These are phyloP conservation scores for Starmerella stellata DNA, from an alignment of 805 yeast species.

Conservation along the genomic window DNA sequence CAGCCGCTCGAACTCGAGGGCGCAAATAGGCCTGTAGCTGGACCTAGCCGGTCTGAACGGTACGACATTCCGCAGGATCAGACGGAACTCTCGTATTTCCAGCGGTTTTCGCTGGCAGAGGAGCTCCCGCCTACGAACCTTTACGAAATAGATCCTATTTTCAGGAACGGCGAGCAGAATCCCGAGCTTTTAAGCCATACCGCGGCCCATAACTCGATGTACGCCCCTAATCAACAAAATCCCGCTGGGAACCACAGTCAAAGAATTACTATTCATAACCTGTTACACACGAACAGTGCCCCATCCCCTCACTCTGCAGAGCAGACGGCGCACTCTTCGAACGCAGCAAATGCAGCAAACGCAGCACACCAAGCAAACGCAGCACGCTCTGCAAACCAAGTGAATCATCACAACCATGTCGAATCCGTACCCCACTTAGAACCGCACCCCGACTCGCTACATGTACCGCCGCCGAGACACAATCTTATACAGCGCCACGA, in stretches of 20 bases:
- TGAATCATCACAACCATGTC: no score
- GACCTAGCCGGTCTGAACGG: constrained; percentile 6
- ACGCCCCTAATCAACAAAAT: neutral
- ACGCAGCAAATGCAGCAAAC: neutral
- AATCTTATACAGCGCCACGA: constrained; percentile 12
- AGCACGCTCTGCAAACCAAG: neutral
- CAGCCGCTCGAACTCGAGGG: constrained; percentile 8
- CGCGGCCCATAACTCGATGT: neutral
- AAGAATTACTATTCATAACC: neutral
- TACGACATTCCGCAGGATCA: constrained; percentile 4
- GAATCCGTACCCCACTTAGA: neutral
- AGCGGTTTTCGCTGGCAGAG: constrained; percentile 22
- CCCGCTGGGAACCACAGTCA: neutral
- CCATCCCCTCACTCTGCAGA: neutral
- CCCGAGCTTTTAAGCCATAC: neutral
- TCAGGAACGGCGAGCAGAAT: neutral
- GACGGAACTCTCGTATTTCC: constrained; percentile 19
- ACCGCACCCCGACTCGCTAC: neutral
- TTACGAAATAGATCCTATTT: constrained; percentile 13
- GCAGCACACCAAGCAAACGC: neutral
- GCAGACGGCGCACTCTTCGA: no score
- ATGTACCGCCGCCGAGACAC: neutral
- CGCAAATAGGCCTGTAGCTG: constrained; percentile 6
- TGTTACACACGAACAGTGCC: neutral
- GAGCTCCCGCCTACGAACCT: constrained; percentile 19